A percentile compares a stretch with the other conserved stretches of the same genome.
Evolutionary conservation across 2,329 filamentous ascomycete species (phyloP).

Genomic region (Aureobasidium sp.): DNA sequence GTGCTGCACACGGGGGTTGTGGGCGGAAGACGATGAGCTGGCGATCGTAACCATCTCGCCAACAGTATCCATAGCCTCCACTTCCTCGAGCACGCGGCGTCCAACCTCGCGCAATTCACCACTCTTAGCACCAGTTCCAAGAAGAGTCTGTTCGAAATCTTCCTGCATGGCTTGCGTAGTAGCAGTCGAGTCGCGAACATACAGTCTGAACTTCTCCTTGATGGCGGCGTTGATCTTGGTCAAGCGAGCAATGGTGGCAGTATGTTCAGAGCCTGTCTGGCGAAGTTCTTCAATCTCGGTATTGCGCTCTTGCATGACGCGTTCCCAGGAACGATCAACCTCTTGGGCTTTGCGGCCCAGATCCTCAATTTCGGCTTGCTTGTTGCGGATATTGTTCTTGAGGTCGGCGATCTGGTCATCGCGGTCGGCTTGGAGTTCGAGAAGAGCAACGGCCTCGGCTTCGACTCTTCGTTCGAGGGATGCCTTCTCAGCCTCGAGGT

Average conservation of each 20-base stretch:
- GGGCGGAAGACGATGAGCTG: not conserved
- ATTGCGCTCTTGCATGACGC: conserved; percentile 33
- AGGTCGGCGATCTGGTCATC: conserved; percentile 29
- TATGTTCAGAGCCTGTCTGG: conserved; percentile 23
- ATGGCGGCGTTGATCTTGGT: conserved; percentile 25
- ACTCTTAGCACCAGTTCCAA: not conserved
- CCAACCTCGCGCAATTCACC: conserved; percentile 6
- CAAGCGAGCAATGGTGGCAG: conserved; percentile 23
- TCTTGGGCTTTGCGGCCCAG: conserved; percentile 28
- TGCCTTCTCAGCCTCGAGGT: conserved; percentile 25
- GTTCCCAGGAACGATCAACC: conserved; percentile 36
- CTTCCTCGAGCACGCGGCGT: conserved; percentile 13
- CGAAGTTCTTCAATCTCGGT: conserved; percentile 33
- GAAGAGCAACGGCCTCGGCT: conserved; percentile 30
- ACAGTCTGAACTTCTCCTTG: conserved; percentile 26
- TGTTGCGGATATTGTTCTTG: conserved; percentile 26
- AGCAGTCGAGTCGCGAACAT: conserved; percentile 30
- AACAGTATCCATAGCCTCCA: conserved; percentile 24
- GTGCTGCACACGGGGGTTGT: conserved; percentile 12
- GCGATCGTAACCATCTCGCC: conserved; percentile 8
- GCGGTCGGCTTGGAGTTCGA: conserved; percentile 29
- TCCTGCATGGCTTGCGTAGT: conserved; percentile 21
- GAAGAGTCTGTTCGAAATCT: conserved; percentile 17
- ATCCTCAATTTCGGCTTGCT: conserved; percentile 29
- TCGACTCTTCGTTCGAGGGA: conserved; percentile 31